Base-by-base conservation (phyloP, 2,329 filamentous ascomycete genomes). In the Epichloe elymi region DNA sequence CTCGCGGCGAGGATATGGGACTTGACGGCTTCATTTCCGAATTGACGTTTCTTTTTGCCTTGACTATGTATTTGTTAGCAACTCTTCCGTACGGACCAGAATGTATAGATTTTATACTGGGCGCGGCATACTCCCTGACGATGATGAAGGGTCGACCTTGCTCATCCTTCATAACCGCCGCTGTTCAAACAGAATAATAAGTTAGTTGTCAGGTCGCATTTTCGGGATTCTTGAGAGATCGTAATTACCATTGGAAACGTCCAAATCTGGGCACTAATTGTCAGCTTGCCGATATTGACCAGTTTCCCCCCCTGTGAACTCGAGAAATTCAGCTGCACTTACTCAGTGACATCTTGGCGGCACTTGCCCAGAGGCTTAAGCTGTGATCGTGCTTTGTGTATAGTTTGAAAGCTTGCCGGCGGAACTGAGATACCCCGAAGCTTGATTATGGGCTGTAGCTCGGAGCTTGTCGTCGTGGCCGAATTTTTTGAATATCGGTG, bases 141-240 rank as follows among this genome's bases (percentile, higher is more conserved):
- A 98, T 85, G 67, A 98, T 98, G 71, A 98, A 98, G 39, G 93
- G 93, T 66, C 93, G 82, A 56, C 93, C 93, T 69, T 93, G 84
- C 74, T 98, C 93, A 78, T 98, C 93, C 76, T 95, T 95, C 76
- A 96, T 82, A 70, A 98, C 73, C 67, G 76, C 67, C 65, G 81
- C 81, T 85, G 53, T 57, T 58, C 48, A 56, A 57, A 60, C 46
- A 17, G 51, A 52, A 54, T 54, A 17, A 59, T 55, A 54, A 58
- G 50, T 51, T 48, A 38, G 51, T 48, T 45, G n/a, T 35, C 47
- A 44, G 45, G 52, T 52, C 51, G 4, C 36, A 17, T 10, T 15
- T 23, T 23, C 6, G 35, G 40, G 38, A 12, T 30, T 36, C 23
- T 8, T 6, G n/a, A 5, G 1, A 17, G 0, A 15, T 19, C 42